These are phyloP conservation scores for Pelargonium nanum DNA, from an alignment of 345 rosid species.

Conservation along the genomic window DNA sequence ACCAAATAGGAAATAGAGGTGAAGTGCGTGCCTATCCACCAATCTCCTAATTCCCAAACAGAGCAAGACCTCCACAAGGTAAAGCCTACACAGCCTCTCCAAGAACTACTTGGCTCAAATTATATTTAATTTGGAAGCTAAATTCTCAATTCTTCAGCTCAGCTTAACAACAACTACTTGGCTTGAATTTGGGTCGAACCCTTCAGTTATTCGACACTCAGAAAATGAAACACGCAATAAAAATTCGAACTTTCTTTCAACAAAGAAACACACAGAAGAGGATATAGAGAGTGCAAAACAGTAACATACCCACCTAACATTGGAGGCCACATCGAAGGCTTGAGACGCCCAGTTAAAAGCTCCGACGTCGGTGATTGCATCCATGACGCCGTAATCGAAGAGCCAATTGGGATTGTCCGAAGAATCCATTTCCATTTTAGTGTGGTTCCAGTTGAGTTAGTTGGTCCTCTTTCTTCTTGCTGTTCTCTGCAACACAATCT, in stretches of 20 bases:
- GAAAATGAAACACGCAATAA: neutral
- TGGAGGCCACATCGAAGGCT: conserved; percentile 8
- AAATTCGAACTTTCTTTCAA: too few relatives aligned
- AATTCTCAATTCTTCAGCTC: neutral
- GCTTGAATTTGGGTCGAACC: neutral
- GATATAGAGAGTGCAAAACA: neutral
- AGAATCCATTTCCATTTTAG: conserved; percentile 13
- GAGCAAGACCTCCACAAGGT: neutral
- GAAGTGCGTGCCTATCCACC: too few relatives aligned
- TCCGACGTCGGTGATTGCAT: conserved; percentile 2
- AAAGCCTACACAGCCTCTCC: neutral
- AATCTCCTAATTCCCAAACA: neutral
- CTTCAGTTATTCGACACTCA: neutral
- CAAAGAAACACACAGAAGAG: neutral
- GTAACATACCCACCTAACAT: conserved; percentile 3
- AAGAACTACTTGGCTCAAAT: neutral
- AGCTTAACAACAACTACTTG: neutral
- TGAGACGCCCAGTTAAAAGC: conserved; percentile 16
- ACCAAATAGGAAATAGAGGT: neutral
- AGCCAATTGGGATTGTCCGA: conserved; percentile 20
- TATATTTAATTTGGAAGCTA: neutral
- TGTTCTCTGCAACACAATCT: neutral
- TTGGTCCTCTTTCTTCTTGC: too few relatives aligned
- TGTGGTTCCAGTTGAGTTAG: neutral
- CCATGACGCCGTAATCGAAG: conserved; percentile 20